Evolutionary conservation across 2,329 filamentous ascomycete species (phyloP), one percentile per base, ranked within the genome.

Genomic region (Cercospora zeina): DNA sequence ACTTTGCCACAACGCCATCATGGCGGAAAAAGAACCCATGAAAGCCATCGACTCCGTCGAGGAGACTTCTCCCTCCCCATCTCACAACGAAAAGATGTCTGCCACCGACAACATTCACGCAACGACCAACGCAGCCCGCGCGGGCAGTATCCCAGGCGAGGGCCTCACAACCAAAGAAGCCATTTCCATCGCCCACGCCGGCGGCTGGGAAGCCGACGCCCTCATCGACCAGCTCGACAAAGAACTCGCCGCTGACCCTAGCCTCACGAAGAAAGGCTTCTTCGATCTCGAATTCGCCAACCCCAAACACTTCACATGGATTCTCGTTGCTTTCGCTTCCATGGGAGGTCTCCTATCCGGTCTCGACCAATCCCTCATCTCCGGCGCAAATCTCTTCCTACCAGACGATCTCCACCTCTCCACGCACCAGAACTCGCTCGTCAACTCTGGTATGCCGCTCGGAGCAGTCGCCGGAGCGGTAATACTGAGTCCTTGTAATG

Each of bases 261-360:
- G 21, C n/a, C 45, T 24, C 9, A 50, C 45, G 9, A 75, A 76
- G 69, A 75, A 73, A 62, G 74, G 77, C 5, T 61, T 76, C 64
- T 85, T 86, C 70, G 78, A 87, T 42, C 65, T 88, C 47, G 76
- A 83, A 36, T 86, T 89, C 75, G 80, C 79, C 55, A 82, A 89
- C 72, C 85, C 87, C 0, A 83, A 79, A 58, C 76, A 85, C 70
- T 91, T 89, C 73, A 90, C 87, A 27, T 88, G 82, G 78, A 76
- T 88, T 14, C 80, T 89, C 13, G 86, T 89, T 49, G 85, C 81
- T 1, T 90, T 90, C 68, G 88, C 88, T n/a, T 88, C 85, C 14
- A 89, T 90, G 86, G 88, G 88, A 54, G 88, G 88, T 72, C 77
- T 91, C 21, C 82, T 90, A 0, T 89, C 86, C 1, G 88, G 88